These are phyloP conservation scores for Suhomyces bribrorum DNA, from an alignment of 1,139 yeast species.

Conservation along the genomic window DNA sequence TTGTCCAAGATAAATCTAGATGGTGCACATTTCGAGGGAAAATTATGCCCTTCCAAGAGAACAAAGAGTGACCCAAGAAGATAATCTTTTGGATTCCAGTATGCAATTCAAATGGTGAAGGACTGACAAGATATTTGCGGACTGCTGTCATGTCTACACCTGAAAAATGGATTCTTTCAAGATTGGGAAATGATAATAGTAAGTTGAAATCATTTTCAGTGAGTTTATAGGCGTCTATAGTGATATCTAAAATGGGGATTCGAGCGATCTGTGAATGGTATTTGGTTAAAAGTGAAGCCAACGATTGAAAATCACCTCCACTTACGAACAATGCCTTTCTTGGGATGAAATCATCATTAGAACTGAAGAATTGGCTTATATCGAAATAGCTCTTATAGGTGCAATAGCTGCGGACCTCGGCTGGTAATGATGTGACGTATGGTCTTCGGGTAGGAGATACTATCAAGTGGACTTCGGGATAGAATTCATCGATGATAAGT, in stretches of 20 bases:
- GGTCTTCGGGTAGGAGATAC: slow-evolving; percentile 35
- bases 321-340: slow-evolving; percentile 28
- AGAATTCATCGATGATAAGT: slow-evolving; percentile 21
- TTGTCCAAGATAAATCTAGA: slow-evolving; percentile 41
- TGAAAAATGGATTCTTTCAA: slow-evolving; percentile 34
- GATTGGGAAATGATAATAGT: slow-evolving; percentile 28
- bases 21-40: slow-evolving; percentile 25
- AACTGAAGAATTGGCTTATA: slow-evolving; percentile 32
- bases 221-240: slow-evolving; percentile 30
- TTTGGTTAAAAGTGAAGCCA: slow-evolving; percentile 26
- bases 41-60: slow-evolving; percentile 28
- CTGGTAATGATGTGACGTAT: slow-evolving; percentile 23
- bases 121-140: slow-evolving; percentile 7
- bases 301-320: slow-evolving; percentile 35
- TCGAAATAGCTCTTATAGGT: slow-evolving; percentile 33
- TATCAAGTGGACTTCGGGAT: slow-evolving; percentile 35
- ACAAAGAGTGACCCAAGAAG: slow-evolving; percentile 35
- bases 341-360: slow-evolving; percentile 33
- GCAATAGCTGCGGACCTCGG: slow-evolving; percentile 20
- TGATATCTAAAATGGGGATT: slow-evolving; percentile 24
- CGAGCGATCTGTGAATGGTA: slow-evolving; percentile 21
- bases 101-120: slow-evolving; percentile 10
- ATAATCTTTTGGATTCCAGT: slow-evolving; percentile 26
- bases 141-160: slow-evolving; percentile 22
- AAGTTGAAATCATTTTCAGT: slow-evolving; percentile 23